Base-by-base conservation (phyloP, 2,329 filamentous ascomycete genomes). In the Fusarium sp. region DNA sequence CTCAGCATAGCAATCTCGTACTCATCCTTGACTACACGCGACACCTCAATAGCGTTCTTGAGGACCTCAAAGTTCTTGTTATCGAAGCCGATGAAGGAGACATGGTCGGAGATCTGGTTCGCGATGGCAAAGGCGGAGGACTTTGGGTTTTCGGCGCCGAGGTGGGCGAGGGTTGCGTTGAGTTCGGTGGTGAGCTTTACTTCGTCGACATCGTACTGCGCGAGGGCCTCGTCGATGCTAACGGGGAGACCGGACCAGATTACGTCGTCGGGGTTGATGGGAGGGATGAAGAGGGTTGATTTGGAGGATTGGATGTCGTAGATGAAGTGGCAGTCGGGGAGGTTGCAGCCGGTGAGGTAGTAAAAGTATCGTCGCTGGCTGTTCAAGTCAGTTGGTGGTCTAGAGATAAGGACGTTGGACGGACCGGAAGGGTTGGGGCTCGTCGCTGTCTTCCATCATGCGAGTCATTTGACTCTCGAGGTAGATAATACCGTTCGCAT, bases 181-280 rank as follows among this genome's bases (percentile, higher is more conserved):
- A 97, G 84, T 46, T 96, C 91, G 55, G 87, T 88, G 12, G 90
- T 91, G 67, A 89, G 89, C 62, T 87, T 86, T 69, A 95, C 93
- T 38, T 88, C 84, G 78, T 98, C 95, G 69, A 97, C 88, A 71
- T 97, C 93, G 82, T 93, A 98, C 69, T 88, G 86, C 49, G 87
- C 82, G 65, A 92, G 82, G 9, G 95, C 95, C 76, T 98, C 92
- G 44, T 92, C 86, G 34, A 87, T 82, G 38, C 90, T 92, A 65
- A 97, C 84, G 1, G 95, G 96, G 18, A 98, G 86, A 15, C 96
- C 96, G 29, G 92, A 92, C 95, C 95, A 99, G 77, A 98, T 93
- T 62, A 98, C 94, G 58, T 90, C 90, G 45, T 96, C 92, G n/a
- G 93, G 88, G 74, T 97, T 90, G 75, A 94, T 88, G 18, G 94